phyloP scores from a whole-genome alignment of 345 rosid genomes.

The Syzygium jambos region DNA sequence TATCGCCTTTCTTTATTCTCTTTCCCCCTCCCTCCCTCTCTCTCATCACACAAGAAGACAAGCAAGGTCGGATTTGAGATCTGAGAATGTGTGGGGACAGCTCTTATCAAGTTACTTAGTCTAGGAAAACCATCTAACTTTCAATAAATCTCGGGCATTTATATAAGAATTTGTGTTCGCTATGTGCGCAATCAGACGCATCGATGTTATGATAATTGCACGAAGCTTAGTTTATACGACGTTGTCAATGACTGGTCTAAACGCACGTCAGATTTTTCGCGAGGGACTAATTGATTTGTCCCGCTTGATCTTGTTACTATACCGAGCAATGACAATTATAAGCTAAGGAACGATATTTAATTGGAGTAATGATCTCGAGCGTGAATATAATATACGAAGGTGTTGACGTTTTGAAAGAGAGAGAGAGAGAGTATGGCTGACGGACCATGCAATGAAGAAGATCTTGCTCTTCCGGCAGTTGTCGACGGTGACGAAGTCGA shows the following conservation, averaged over 20 bases:
- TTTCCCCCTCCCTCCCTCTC: background rate
- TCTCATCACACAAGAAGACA: background rate
- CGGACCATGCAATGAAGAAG: constrained; percentile 95
- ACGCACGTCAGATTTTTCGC: background rate
- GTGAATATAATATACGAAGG: background rate
- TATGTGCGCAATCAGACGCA: background rate
- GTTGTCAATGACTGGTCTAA: background rate
- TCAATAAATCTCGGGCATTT: background rate
- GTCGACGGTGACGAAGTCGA: constrained; percentile 89
- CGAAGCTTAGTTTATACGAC: background rate
- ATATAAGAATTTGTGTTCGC: background rate
- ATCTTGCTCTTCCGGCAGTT: constrained; percentile 98
- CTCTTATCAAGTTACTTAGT: background rate
- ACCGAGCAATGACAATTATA: background rate
- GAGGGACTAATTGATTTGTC: background rate
- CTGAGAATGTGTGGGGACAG: background rate
- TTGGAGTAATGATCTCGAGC: background rate
- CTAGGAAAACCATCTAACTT: background rate
- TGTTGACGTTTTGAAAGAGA: background rate
- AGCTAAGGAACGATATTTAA: background rate
- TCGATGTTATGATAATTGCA: background rate
- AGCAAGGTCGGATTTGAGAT: background rate
- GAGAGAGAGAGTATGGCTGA: background rate
- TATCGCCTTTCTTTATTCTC: background rate
- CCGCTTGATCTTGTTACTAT: background rate